Conservation (phyloP, 2,329 filamentous ascomycete species). For the Canariomyces notabilis region DNA sequence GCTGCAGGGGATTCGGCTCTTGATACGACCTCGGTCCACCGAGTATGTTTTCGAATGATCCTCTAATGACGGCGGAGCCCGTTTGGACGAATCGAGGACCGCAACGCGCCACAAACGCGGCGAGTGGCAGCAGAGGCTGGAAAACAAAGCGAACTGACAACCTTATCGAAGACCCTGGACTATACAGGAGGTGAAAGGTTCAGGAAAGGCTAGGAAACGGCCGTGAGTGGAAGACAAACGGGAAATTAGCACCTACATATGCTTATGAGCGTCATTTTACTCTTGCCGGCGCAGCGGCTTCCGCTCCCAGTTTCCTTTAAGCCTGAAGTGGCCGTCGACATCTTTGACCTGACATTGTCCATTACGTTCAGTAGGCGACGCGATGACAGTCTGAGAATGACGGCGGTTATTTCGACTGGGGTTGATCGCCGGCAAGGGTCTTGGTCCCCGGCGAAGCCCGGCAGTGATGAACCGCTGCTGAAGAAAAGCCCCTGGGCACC, state of each 20-base stretch:
- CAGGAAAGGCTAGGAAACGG: slow-evolving; percentile 6
- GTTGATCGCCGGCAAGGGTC: slow-evolving; percentile 41
- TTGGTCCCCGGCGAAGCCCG: background rate
- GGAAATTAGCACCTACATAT: slow-evolving; percentile 26
- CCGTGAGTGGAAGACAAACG: slow-evolving; percentile 16
- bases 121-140: background rate
- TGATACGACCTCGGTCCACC: slow-evolving; percentile 10
- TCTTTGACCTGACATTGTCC: slow-evolving; percentile 8
- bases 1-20: slow-evolving; percentile 8
- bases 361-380: background rate
- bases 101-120: slow-evolving; percentile 10
- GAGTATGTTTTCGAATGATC: slow-evolving; percentile 21
- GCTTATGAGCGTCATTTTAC: slow-evolving; percentile 9
- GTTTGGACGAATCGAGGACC: slow-evolving; percentile 23
- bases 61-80: slow-evolving; percentile 21
- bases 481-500: too few relatives aligned
- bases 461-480: background rate
- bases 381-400: slow-evolving; percentile 47
- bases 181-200: slow-evolving; percentile 16
- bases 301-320: slow-evolving; percentile 1
- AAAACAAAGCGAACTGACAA: slow-evolving; percentile 14
- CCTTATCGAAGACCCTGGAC: slow-evolving; percentile 16
- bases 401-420: slow-evolving; percentile 40
- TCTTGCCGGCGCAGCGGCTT: slow-evolving; percentile 2
- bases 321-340: slow-evolving; percentile 20